Evolutionary conservation across 2,329 filamentous ascomycete genomes (phyloP).

Genomic region (Aspergillus pseudonomiae): DNA sequence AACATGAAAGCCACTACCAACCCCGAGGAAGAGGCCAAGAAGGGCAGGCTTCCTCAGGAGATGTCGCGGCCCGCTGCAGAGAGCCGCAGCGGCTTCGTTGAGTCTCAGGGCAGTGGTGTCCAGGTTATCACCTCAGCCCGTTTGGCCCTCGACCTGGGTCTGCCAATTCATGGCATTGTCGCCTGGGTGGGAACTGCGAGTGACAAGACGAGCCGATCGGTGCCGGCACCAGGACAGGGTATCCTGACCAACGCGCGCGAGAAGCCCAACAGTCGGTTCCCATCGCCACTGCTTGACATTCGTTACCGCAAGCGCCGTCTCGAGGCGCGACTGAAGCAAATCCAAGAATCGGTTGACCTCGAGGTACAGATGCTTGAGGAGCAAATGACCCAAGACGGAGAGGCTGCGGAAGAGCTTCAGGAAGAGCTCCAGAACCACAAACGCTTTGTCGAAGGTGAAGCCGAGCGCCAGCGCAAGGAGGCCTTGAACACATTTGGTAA

Average conservation of each 20-base stretch:
- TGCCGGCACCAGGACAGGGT: slow-evolving; percentile 94
- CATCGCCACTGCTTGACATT: slow-evolving; percentile 93
- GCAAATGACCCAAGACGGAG: slow-evolving; percentile 60
- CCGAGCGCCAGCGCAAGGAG: slow-evolving; percentile 87
- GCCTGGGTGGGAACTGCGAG: slow-evolving; percentile 94
- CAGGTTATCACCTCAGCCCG: slow-evolving; percentile 98
- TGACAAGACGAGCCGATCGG: slow-evolving; percentile 98
- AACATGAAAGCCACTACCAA: slow-evolving; percentile 99
- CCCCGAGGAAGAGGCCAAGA: slow-evolving; percentile 91
- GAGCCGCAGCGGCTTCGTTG: slow-evolving; percentile 97
- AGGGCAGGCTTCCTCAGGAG: slow-evolving; percentile 91
- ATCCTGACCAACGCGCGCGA: slow-evolving; percentile 94
- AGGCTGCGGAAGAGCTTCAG: slow-evolving; percentile 75
- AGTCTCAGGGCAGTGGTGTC: slow-evolving; percentile 97
- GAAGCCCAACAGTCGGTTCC: slow-evolving; percentile 78
- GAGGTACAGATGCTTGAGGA: slow-evolving; percentile 51
- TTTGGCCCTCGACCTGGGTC: slow-evolving; percentile 96
- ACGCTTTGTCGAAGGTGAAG: slow-evolving; percentile 83
- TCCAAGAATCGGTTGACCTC: slow-evolving; percentile 80
- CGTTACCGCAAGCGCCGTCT: slow-evolving; percentile 96
- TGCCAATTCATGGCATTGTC: slow-evolving; percentile 93
- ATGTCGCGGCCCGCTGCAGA: slow-evolving; percentile 98
- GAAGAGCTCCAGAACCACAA: slow-evolving; percentile 88
- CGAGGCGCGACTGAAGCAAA: slow-evolving; percentile 88
- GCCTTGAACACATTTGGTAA: slow-evolving; percentile 94